phyloP scores from a whole-genome alignment of 1,139 yeast species.

The Suhomyces bokatorum region DNA sequence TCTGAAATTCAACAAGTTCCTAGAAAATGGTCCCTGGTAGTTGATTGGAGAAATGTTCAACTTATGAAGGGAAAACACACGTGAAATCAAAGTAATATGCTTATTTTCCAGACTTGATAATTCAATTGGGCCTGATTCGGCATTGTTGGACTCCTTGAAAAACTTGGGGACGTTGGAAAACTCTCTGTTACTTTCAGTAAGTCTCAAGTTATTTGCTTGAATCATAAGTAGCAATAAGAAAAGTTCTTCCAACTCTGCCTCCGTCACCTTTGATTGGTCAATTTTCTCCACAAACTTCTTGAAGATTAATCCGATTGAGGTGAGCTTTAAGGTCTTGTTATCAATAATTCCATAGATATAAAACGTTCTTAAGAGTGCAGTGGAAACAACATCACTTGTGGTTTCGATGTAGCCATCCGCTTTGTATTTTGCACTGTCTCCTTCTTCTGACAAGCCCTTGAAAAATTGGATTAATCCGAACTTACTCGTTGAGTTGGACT shows the following conservation, averaged over 20 bases:
- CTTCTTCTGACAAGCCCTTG: conserved; percentile 21
- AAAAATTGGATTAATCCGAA: conserved; percentile 42
- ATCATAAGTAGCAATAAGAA: conserved; percentile 49
- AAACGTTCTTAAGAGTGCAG: conserved; percentile 60
- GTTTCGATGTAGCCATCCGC: conserved; percentile 32
- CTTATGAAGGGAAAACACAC: conserved; percentile 58
- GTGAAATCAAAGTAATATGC: conserved; percentile 52
- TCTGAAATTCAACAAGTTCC: conserved; percentile 63
- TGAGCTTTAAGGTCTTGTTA: conserved; percentile 40
- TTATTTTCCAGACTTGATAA: conserved; percentile 32
- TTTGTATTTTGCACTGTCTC: conserved; percentile 8
- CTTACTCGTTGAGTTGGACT: conserved; percentile 17
- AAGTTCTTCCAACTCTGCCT: conserved; percentile 32
- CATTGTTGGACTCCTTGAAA: conserved; percentile 29
- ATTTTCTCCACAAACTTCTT: conserved; percentile 31
- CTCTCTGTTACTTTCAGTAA: conserved; percentile 33
- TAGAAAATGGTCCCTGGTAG: conserved; percentile 70
- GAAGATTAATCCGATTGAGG: conserved; percentile 59
- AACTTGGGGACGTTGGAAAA: conserved; percentile 37
- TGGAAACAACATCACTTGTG: conserved; percentile 57
- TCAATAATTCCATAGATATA: conserved; percentile 58
- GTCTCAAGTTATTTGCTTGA: conserved; percentile 29
- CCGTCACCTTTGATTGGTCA: conserved; percentile 27
- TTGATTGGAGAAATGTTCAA: conserved; percentile 57
- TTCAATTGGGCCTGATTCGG: conserved; percentile 23